Evolutionary conservation across 2,329 filamentous ascomycete genomes (phyloP), one percentile per base, ranked within the genome.

Genomic region (Ceratocystis cubensis): DNA sequence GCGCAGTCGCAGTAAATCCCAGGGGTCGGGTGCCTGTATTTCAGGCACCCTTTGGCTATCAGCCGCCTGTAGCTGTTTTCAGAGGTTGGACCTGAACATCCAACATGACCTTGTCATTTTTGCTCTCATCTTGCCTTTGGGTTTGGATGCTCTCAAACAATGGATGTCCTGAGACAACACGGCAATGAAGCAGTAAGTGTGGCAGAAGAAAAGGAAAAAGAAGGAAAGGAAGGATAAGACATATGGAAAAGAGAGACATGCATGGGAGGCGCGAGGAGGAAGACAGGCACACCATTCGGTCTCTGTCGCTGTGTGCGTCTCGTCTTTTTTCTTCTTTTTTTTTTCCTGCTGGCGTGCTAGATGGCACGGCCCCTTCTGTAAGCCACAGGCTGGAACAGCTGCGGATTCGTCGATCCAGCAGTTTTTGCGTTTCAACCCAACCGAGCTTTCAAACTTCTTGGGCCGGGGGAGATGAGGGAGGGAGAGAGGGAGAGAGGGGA

Each of bases 131-230:
- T 30, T 30, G 30, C 30, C 30, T 30, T 6, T 6, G 30, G 30
- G 30, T 30, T 30, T 30, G 6, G 30, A 30, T 30, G 30, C 30
- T 30, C 30, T 30, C 50, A 56, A n/a, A 56, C 20, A 56, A 56
- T 8, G 15, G 50, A 30, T 17, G 22, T 56, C 13, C 50, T 25
- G 50, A 56, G 50, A 56, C 22, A 56, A 56, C 20, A 56, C 50
- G 15, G 50, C 50, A 56, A 56, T 56, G 50, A 56, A 56, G 50
- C 50, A 56, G 20, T 25, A 56, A 56, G 50, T 56, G 50, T 56
- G 50, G 10, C 50, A 56, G 7, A 41, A 20, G 25, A 37, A 61
- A 3, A 61, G 13, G 10, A 22, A 20, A 41, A 61, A 17, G 28
- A 37, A 7, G 10, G 20, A 61, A 61, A 13, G 37, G n/a, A 41